Conservation (phyloP, 768 basidiomycete genomes). For the Naganishia onofrii region DNA sequence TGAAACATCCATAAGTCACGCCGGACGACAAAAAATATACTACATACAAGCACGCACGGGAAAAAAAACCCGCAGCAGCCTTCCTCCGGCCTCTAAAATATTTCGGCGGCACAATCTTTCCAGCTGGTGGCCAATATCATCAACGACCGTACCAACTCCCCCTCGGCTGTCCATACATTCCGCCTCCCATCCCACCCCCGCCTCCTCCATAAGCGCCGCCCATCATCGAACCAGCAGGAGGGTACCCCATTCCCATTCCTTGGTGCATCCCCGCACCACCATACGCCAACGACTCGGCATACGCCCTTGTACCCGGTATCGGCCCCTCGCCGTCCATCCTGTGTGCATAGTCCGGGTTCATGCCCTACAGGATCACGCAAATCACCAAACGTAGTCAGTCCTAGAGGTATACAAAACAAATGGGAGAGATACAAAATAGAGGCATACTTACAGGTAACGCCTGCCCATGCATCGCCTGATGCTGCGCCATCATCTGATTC, state of each 20-base stretch:
- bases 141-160: not conserved
- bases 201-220: not conserved
- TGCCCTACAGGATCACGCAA: not conserved
- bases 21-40: no score
- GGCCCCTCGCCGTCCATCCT: constrained; percentile 28
- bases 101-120: no score
- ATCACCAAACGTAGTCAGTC: not conserved
- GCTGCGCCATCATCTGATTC: constrained; percentile 28
- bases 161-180: not conserved
- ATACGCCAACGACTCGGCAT: not conserved
- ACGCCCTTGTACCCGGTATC: constrained; percentile 17
- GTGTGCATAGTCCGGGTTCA: constrained; percentile 23
- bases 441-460: constrained; percentile 23
- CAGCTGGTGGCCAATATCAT: no score
- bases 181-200: not conserved
- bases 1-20: no score
- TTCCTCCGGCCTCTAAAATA: no score
- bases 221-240: not conserved
- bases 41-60: no score
- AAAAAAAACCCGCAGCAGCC: no score
- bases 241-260: not conserved
- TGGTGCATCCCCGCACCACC: not conserved
- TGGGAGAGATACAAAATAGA: not conserved
- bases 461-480: constrained; percentile 24
- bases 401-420: not conserved